phyloP scores from a whole-genome alignment of 176 grass and related monocot species.

The Musa itinerans region DNA sequence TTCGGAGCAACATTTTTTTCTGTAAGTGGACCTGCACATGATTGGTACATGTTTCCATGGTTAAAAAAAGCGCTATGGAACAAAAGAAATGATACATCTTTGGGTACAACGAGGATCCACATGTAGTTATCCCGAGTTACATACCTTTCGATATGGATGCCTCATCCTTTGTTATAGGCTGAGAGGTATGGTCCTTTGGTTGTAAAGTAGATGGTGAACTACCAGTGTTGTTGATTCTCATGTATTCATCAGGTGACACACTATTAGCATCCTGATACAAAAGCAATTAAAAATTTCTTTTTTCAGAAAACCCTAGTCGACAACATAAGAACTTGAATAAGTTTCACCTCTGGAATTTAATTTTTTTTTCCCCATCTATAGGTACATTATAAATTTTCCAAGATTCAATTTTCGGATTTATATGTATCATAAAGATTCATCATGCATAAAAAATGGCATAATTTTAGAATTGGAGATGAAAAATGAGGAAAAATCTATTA shows the following conservation, averaged over 20 bases:
- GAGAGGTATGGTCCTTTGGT: not conserved
- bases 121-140: not conserved
- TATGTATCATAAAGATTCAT: not conserved
- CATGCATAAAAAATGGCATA: not conserved
- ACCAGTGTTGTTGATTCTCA: not conserved
- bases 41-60: not conserved
- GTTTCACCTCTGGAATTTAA: no score
- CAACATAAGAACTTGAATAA: not conserved
- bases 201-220: not conserved
- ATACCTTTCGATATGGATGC: conserved; percentile 1
- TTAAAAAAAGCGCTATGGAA: not conserved
- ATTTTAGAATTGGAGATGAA: not conserved
- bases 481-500: no score
- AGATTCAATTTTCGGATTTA: not conserved
- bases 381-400: not conserved
- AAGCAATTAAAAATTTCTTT: not conserved
- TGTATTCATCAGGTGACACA: not conserved
- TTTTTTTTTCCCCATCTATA: not conserved
- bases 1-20: conserved; percentile 8
- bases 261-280: not conserved
- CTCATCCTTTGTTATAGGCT: not conserved
- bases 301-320: not conserved
- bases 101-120: not conserved
- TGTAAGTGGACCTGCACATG: conserved; percentile 19
- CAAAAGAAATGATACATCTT: conserved; percentile 1